These are phyloP conservation scores for Colletotrichum aenigma DNA, from an alignment of 2,329 filamentous ascomycete genomes.

Conservation along the genomic window DNA sequence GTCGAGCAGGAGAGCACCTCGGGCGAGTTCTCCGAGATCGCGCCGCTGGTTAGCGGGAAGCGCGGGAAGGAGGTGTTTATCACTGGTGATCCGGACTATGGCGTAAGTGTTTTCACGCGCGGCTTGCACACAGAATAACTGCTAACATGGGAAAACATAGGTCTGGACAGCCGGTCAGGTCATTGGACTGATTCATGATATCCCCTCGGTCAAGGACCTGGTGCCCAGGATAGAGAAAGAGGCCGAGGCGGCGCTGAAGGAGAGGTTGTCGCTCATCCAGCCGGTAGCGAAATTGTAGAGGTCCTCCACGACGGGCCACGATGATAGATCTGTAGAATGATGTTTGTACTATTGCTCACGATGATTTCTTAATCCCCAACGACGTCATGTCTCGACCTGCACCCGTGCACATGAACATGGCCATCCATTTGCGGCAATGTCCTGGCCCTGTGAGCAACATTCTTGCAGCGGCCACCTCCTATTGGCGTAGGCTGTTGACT, in stretches of 20 bases:
- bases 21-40: constrained; percentile 89
- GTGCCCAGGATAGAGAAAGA: constrained; percentile 78
- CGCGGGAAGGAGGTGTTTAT: constrained; percentile 89
- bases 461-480: background rate
- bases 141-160: constrained; percentile 44
- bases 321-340: background rate
- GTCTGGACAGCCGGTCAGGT: constrained; percentile 98
- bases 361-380: background rate
- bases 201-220: constrained; percentile 75
- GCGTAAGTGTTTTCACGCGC: constrained; percentile 62
- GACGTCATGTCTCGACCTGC: background rate
- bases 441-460: background rate
- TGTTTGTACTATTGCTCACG: background rate
- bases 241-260: constrained; percentile 68
- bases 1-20: constrained; percentile 82
- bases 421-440: background rate
- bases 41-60: constrained; percentile 86
- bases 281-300: constrained; percentile 63
- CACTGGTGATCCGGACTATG: constrained; percentile 88
- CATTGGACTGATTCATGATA: constrained; percentile 85
- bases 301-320: background rate
- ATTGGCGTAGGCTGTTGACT: constrained; percentile 11
- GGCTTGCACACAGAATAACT: background rate
- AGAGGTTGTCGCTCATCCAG: constrained; percentile 60
- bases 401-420: background rate